Base-by-base conservation (phyloP, 352 stramenopile species). In the Albugo candida region DNA sequence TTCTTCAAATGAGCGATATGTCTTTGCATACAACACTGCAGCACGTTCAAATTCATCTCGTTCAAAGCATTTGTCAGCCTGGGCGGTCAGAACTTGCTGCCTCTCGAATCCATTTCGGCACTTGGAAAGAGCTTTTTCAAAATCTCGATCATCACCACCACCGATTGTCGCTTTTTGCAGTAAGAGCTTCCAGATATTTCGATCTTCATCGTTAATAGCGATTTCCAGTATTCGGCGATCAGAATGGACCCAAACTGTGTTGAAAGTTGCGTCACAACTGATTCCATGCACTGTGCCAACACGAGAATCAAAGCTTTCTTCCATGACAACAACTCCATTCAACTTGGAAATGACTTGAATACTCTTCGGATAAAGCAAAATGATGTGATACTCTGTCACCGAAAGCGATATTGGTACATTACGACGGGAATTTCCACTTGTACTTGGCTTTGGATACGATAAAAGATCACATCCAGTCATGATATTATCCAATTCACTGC, bases 371-470 rank as follows among this genome's bases (percentile, higher is more conserved):
- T 85, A 96, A 8, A 96, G 53, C 40, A 95, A 53, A 51, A 96
- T 71, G 14, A 95, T 82, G 64, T 96, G 87, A 54, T 94, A 95
- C 56, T 93, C 78, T 10, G 83, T 95, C 16, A 94, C 70, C 4
- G 75, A 79, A 36, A 95, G 72, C 11, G 83, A 72, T 18, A 94
- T 66, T 11, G 86, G 86, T 13, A 78, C 55, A 1, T 58, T 73
- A 59, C 67, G 83, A 37, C 64, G 59, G 14, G 38, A 43, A 43
- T 8, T 24, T 8, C 17, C 17, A 8, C 3, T 8, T 24, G 17
- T 24, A 8, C 17, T 64, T 4, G 60, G 45, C 41, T 85, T 81
- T 16, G 72, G 76, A 45, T 85, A 92, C 38, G 64, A 67, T 24
- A 89, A 57, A 37, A 89, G 40, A 8, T 81, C 69, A 11, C 66